phyloP scores from a whole-genome alignment of 129 eudicot species.

The Logfia minima region DNA sequence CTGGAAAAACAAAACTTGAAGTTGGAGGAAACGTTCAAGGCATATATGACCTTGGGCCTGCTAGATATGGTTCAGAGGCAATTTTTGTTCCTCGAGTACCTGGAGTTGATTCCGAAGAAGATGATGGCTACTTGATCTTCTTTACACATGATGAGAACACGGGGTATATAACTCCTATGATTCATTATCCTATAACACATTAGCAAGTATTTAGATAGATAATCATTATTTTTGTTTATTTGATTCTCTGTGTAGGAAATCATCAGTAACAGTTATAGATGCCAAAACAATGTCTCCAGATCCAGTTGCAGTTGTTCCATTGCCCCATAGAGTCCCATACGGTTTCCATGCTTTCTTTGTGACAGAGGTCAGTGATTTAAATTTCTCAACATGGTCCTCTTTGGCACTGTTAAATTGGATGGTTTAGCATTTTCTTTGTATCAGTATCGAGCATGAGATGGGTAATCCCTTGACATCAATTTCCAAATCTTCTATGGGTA shows the following conservation, averaged over 20 bases:
- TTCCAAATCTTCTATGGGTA: too few species aligned
- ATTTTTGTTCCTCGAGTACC: constrained; percentile 72
- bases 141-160: constrained; percentile 85
- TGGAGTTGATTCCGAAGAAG: constrained; percentile 71
- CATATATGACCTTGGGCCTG: constrained; percentile 72
- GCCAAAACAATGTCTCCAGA: constrained; percentile 96
- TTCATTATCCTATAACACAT: not conserved
- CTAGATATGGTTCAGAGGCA: constrained; percentile 93
- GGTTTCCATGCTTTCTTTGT: constrained; percentile 98
- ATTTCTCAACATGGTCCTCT: not conserved
- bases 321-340: constrained; percentile 91
- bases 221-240: constrained; percentile 2
- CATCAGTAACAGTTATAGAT: constrained; percentile 77
- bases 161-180: constrained; percentile 40
- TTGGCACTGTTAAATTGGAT: not conserved
- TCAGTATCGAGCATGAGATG: not conserved
- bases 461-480: not conserved
- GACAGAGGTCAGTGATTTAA: constrained; percentile 68
- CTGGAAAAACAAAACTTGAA: constrained; percentile 68
- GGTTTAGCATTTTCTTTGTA: not conserved
- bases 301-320: constrained; percentile 89
- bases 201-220: constrained; percentile 6
- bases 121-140: constrained; percentile 93
- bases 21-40: constrained; percentile 90
- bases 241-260: constrained; percentile 51